Percentiles rank a stretch among this genome's conserved stretches.
Evolutionary conservation across 768 basidiomycete genomes (phyloP).

Genomic region (Lactarius hatsudake): DNA sequence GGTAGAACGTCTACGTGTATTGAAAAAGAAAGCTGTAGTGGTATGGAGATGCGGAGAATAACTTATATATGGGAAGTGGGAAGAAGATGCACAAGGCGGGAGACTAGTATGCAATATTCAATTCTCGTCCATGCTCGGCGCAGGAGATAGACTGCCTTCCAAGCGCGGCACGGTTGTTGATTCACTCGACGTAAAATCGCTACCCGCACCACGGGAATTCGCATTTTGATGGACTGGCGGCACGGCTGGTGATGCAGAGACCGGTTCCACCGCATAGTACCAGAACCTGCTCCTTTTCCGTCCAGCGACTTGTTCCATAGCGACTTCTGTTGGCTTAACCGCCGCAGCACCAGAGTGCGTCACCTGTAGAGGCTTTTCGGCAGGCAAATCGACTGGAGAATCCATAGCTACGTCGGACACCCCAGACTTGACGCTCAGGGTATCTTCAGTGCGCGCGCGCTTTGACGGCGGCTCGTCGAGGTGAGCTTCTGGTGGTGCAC

Average conservation of each 20-base stretch:
- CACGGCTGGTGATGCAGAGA: constrained; percentile 33
- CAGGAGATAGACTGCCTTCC: constrained; percentile 45
- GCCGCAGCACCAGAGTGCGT: constrained; percentile 61
- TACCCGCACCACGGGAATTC: constrained; percentile 14
- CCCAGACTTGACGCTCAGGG: constrained; percentile 34
- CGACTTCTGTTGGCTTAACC: constrained; percentile 67
- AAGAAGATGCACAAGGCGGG: constrained; percentile 9
- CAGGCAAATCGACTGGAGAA: constrained; percentile 17
- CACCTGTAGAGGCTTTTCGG: constrained; percentile 41
- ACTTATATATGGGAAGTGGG: constrained; percentile 23
- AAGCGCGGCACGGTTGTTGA: constrained; percentile 34
- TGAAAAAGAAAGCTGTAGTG: constrained; percentile 16
- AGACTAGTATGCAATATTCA: not conserved
- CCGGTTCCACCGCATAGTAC: constrained; percentile 83
- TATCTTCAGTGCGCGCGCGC: constrained; percentile 75
- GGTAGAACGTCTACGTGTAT: constrained; percentile 16
- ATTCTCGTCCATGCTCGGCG: constrained; percentile 38
- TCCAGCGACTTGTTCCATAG: constrained; percentile 72
- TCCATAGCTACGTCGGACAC: constrained; percentile 30
- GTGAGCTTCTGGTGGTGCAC: constrained; percentile 50
- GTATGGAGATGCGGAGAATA: constrained; percentile 22
- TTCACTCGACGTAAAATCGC: constrained; percentile 24
- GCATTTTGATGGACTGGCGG: constrained; percentile 9
- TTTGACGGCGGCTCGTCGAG: constrained; percentile 56
- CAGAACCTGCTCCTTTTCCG: constrained; percentile 86